A percentile compares a stretch with the other conserved stretches of the same genome.
Conservation (phyloP, 768 basidiomycete species). For the Stropharia rugosoannulata region DNA sequence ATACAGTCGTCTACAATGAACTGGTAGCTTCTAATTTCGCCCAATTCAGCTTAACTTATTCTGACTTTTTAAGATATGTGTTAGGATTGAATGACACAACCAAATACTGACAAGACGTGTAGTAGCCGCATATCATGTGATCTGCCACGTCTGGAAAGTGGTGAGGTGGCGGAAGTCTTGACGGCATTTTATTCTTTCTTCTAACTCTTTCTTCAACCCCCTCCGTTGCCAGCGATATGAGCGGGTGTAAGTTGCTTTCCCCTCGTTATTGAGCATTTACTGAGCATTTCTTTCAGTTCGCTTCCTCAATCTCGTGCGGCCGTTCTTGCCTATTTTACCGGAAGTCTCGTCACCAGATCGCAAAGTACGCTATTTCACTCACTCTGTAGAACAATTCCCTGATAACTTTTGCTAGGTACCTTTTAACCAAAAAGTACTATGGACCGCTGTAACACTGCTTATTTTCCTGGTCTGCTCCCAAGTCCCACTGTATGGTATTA, state of each 20-base stretch:
- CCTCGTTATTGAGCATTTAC: background rate
- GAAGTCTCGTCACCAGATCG: constrained; percentile 98
- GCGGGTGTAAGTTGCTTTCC: constrained; percentile 64
- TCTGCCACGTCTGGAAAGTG: constrained; percentile 23
- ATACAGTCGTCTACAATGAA: too few species aligned
- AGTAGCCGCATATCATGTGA: background rate
- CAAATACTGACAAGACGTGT: background rate
- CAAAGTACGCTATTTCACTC: constrained; percentile 55
- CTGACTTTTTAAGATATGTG: too few species aligned
- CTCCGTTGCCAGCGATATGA: constrained; percentile 49
- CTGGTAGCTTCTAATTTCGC: too few species aligned
- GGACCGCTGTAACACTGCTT: constrained; percentile 98
- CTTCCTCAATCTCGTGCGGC: constrained; percentile 96
- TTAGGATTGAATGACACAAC: too few species aligned
- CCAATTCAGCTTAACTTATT: too few species aligned
- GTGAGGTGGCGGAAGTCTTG: constrained; percentile 27
- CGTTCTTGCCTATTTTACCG: constrained; percentile 94
- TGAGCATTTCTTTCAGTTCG: constrained; percentile 59
- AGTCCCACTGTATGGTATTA: constrained; percentile 98
- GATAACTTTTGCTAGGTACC: constrained; percentile 60
- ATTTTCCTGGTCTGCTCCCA: constrained; percentile 99
- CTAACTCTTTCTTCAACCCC: constrained; percentile 23
- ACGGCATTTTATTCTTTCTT: constrained; percentile 8
- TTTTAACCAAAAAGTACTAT: constrained; percentile 98
- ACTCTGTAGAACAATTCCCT: background rate